phyloP scores from a whole-genome alignment of 1,284 basidiomycete genomes.

The Leccinum pallidistipes region DNA sequence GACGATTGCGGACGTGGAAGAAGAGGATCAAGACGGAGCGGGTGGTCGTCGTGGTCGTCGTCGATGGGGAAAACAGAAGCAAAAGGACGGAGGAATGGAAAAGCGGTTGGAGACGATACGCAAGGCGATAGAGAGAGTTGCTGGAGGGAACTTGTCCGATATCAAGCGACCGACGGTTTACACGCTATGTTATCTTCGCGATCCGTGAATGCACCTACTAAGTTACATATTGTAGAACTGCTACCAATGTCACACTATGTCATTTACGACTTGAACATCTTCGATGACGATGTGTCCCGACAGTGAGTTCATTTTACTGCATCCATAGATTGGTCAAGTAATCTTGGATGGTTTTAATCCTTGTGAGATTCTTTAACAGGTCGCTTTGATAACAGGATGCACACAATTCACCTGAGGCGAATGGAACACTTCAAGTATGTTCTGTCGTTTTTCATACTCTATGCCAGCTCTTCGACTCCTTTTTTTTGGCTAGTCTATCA shows the following conservation, averaged over 20 bases:
- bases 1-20: conserved; percentile 35
- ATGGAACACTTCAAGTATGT: neutral
- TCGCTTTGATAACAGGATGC: neutral
- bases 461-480: neutral
- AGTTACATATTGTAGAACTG: no score
- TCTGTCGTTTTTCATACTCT: neutral
- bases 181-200: no score
- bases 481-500: neutral
- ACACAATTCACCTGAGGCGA: neutral
- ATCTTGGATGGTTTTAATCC: neutral
- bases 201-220: no score
- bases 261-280: no score
- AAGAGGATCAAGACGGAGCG: conserved; percentile 43
- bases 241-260: no score
- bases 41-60: conserved; percentile 9
- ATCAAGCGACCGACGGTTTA: conserved; percentile 32
- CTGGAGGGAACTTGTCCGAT: conserved; percentile 55
- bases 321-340: neutral
- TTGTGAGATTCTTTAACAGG: neutral
- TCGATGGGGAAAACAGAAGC: conserved; percentile 26
- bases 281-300: no score
- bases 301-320: neutral
- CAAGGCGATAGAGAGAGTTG: conserved; percentile 62
- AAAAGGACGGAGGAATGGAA: conserved; percentile 22
- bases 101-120: conserved; percentile 48